Evolutionary conservation across 495 filamentous ascomycete species (phyloP).

Genomic region (Antarctomyces pellizariae): DNA sequence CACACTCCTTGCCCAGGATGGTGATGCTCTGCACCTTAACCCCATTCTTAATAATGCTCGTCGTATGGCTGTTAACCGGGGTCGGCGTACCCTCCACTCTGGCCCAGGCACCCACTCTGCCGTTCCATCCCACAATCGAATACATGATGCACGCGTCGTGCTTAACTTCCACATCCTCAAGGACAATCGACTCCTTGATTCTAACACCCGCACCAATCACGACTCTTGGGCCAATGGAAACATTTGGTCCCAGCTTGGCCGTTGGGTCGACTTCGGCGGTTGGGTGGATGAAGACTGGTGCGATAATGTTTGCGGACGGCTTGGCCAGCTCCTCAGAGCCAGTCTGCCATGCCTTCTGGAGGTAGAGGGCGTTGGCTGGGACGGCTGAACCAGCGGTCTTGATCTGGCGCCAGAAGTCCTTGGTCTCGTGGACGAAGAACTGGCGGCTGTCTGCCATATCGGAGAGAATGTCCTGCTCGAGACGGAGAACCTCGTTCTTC

Average conservation of each 20-base stretch:
- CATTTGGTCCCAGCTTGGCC: conserved; percentile 91
- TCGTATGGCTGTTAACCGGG: conserved; percentile 69
- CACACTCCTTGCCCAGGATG: conserved; percentile 91
- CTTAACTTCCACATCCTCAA: conserved; percentile 90
- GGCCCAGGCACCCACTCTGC: conserved; percentile 89
- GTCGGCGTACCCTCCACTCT: conserved; percentile 92
- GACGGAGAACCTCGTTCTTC: conserved; percentile 71
- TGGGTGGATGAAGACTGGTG: conserved; percentile 93
- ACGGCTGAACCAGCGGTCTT: conserved; percentile 97
- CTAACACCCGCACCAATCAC: conserved; percentile 70
- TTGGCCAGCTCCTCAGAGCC: conserved; percentile 60
- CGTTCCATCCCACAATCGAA: conserved; percentile 92
- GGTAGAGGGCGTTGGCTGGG: conserved; percentile 90
- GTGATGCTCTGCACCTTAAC: conserved; percentile 98
- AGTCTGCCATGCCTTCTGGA: conserved; percentile 80
- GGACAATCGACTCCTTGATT: conserved; percentile 86
- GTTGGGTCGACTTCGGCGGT: conserved; percentile 82
- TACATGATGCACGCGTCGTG: conserved; percentile 94
- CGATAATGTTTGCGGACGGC: conserved; percentile 73
- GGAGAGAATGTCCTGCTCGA: conserved; percentile 94
- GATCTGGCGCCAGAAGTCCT: conserved; percentile 99
- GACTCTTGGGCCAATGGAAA: conserved; percentile 76
- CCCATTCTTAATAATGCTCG: conserved; percentile 88
- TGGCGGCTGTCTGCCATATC: conserved; percentile 93
- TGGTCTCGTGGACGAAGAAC: conserved; percentile 96